Evolutionary conservation across 2,329 filamentous ascomycete genomes (phyloP), one percentile per base, ranked within the genome.

Genomic region (Zymoseptoria crescenta): DNA sequence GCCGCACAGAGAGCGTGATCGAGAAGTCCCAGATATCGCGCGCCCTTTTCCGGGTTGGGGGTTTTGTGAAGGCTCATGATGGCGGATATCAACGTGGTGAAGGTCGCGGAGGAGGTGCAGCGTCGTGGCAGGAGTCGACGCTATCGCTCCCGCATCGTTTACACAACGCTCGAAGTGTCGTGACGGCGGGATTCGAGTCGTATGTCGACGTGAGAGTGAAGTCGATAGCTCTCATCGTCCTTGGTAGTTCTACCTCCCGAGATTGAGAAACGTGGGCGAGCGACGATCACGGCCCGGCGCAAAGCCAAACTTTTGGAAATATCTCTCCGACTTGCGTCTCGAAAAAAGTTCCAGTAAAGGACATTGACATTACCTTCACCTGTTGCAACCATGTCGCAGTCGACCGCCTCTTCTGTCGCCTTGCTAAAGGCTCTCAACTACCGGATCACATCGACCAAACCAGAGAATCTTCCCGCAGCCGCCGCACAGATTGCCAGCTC

Each of bases 1-100:
- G 88, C 91, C 69, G 93, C 86, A 75, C 91, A 96, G 70, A 94
- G 88, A 65, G 91, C 91, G 67, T 87, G 83, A 74, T 97, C 90
- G 70, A 99, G 84, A 75, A 86, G 84, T 72, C 83, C 81, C 67
- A 96, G 82, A 75, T 97, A 97, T 72, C 87, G 84, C 67, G 82
- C 82, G 63, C 87, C 92, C 79, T 99, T 99, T 50, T 70, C 70
- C 24, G 67, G 29, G 59, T 68, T 70, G 55, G 63, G 57, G 27
- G 61, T 57, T 21, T 57, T 62, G 59, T 61, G 62, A 53, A 65
- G 58, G 62, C 67, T 69, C 70, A 70, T 71, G 13, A 58, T 56
- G 62, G 28, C 56, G 57, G 55, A 30, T 45, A 45, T 13, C 10
- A 45, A 45, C 16, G 35, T 45, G 10, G 35, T 45, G 13, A 45